Evolutionary conservation across 1,284 basidiomycete genomes (phyloP), one percentile per base, ranked within the genome.

Genomic region (Apiotrichum brassicae): DNA sequence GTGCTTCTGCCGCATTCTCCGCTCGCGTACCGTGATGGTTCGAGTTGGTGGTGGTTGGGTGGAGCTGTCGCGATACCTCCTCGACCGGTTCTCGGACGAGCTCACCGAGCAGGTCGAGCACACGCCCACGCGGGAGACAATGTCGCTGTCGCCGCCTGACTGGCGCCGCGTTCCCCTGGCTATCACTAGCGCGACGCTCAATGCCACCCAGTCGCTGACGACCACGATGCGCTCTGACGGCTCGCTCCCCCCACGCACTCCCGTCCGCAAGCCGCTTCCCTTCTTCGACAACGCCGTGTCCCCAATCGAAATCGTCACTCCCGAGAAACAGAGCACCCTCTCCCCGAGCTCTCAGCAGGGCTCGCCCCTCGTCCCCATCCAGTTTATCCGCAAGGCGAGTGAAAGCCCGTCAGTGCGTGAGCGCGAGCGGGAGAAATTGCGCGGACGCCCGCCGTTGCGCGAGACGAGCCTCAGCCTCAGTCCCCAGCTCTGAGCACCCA

Each of bases 1-100:
- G 18, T 71, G 87, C 69, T 94, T 92, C 68, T 93, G 90, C 70
- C 81, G 91, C 19, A 93, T 94, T 49, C 73, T 94, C 30, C 82
- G 88, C n/a, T 90, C 86, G 3, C 85, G 88, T 59, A 92, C 86
- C 0, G 91, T 94, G 54, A 94, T 95, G 91, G 89, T 95, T 35
- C 82, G 90, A 53, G 87, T 93, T 16, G 90, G 91, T 25, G 91
- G 91, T 39, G 91, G 91, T n/a, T 94, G 91, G 91, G 76, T 82
- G 48, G 90, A 93, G 69, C 73, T 94, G 50, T 88, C 87, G 12
- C 89, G 89, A 66, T 92, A 92, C 72, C 84, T 92, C 56, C 79
- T 83, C 59, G 82, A 84, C 53, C 87, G 92, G 66, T 90, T 88
- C 65, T 84, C 85, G 20, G 86, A 89, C 49, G 79, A 82, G 48